Conservation (phyloP, 2,329 filamentous ascomycete species). For the Colletotrichum paranaense region DNA sequence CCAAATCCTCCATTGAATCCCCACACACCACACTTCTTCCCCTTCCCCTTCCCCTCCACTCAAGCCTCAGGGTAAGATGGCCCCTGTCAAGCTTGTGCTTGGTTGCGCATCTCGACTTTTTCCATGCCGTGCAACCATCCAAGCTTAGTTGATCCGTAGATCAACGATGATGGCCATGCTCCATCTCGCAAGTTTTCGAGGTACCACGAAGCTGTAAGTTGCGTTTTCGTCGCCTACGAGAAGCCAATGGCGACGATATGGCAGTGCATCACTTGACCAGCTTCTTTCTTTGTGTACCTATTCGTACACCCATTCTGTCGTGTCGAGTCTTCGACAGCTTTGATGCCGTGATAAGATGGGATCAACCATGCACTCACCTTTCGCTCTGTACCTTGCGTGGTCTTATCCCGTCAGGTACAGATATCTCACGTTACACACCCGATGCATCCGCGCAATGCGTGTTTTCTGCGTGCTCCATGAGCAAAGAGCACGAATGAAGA, state of each 20-base stretch:
- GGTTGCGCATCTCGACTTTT: constrained; percentile 1
- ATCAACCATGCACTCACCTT: constrained; percentile 1
- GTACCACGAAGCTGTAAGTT: not conserved
- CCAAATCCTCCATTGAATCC: constrained; percentile 1
- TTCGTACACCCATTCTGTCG: constrained; percentile 7
- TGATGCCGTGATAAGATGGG: not conserved
- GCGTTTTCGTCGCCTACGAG: constrained; percentile 22
- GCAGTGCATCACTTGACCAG: constrained; percentile 13
- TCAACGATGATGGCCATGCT: not conserved
- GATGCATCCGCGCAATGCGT: not conserved
- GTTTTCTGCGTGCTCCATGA: not conserved
- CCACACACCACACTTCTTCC: not conserved
- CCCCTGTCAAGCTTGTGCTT: not conserved
- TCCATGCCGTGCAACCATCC: not conserved
- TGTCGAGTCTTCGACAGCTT: not conserved
- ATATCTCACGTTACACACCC: not conserved
- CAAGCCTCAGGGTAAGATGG: no score
- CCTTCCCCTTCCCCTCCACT: not conserved
- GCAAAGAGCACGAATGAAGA: not conserved
- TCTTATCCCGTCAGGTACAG: constrained; percentile 4
- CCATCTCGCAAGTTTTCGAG: no score
- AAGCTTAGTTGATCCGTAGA: not conserved
- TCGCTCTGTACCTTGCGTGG: not conserved
- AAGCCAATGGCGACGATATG: not conserved
- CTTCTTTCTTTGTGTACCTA: not conserved